Evolutionary conservation across 768 basidiomycete species (phyloP), one percentile per base, ranked within the genome.

Genomic region (Galerina marginata): DNA sequence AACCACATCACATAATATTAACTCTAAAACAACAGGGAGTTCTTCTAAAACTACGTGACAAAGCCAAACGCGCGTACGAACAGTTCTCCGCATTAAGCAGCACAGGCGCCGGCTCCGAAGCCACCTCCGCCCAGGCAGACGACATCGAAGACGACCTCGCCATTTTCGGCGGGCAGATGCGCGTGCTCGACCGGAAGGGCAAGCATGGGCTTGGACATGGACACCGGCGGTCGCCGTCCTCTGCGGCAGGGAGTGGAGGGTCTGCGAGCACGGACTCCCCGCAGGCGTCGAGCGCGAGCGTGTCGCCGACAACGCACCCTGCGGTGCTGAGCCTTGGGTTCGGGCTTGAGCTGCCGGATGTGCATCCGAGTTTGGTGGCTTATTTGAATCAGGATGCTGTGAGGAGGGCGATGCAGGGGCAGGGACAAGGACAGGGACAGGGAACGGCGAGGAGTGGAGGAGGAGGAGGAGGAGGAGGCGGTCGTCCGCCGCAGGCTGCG

Each of bases 81-180:
- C 72, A 15, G 70, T 73, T 51, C 68, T 69, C 65, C 61, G 60
- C 44, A 53, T 62, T 55, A 33, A 61, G 36, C 58, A 39, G 12
- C n/a, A 37, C 56, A 33, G 20, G 20, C 20, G 20, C 20, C 20
- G 20, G 20, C 20, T 51, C 54, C 20, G 65, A 26, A 11, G 48
- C 66, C 50, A 33, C 43, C 11, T 45, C 61, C 20, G 63, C 62
- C 54, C 57, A 36, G 70, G 61, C 26, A 25, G 72, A 77, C 48
- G 77, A 77, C 40, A 67, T 75, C 20, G 77, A 80, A 51, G 75
- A 83, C 59, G 81, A 83, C 58, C 73, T 86, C 3, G 83, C 83
- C 6, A 82, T 86, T 25, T 86, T 85, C 55, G 83, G 83, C 14
- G 84, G 83, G 7, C 82, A 84, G 66, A 80, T 77, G 54, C 75